Conservation (phyloP, 371 early-diverging fungal genomes). For the Haplosporangium sp. region DNA sequence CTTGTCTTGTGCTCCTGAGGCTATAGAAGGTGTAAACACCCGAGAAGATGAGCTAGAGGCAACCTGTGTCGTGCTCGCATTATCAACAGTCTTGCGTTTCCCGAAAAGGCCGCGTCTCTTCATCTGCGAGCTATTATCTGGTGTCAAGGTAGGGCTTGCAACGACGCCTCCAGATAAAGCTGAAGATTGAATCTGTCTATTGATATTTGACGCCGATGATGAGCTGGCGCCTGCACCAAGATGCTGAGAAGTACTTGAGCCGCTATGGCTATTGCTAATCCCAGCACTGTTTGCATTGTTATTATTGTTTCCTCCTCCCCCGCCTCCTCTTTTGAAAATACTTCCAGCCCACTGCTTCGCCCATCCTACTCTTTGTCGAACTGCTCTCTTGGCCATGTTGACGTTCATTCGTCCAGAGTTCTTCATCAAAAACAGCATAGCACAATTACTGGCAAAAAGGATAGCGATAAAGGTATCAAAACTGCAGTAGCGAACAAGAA, state of each 20-base stretch:
- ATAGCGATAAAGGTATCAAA: constrained; percentile 61
- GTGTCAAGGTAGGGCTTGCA: background rate
- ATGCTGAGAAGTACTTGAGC: background rate
- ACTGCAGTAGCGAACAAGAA: constrained; percentile 60
- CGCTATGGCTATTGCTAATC: background rate
- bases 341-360: constrained; percentile 66
- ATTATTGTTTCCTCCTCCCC: background rate
- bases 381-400: constrained; percentile 64
- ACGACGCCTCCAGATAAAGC: constrained; percentile 1
- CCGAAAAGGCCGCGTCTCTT: constrained; percentile 49
- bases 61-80: background rate
- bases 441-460: constrained; percentile 58
- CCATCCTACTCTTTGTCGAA: constrained; percentile 63
- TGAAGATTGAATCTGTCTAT: constrained; percentile 9
- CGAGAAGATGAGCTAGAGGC: constrained; percentile 8
- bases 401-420: constrained; percentile 64
- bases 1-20: background rate
- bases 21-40: background rate
- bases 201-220: constrained; percentile 5
- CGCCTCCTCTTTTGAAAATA: constrained; percentile 43
- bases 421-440: constrained; percentile 63
- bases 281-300: background rate
- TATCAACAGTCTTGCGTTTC: constrained; percentile 25
- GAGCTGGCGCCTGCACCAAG: background rate
- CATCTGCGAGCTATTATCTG: constrained; percentile 32